Conservation (phyloP, 2,329 filamentous ascomycete genomes). For the Dryadomyces quercivorus region DNA sequence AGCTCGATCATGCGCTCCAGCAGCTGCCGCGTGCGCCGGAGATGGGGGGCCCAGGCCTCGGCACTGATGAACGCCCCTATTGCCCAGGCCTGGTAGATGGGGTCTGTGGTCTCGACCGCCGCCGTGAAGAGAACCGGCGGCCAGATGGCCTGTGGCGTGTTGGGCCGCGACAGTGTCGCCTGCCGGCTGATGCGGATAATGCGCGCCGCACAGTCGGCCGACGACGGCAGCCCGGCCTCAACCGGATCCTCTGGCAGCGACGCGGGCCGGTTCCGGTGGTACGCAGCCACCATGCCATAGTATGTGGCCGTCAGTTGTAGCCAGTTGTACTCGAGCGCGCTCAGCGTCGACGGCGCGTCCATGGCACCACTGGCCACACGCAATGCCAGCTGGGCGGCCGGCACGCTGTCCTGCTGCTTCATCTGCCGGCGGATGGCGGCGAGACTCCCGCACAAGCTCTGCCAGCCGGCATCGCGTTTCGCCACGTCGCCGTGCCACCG, state of each 20-base stretch:
- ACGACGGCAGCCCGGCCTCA: background rate
- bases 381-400: background rate
- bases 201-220: background rate
- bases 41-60: background rate
- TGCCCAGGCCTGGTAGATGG: background rate
- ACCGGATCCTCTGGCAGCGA: background rate
- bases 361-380: background rate
- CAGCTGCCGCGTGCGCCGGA: background rate
- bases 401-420: background rate
- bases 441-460: background rate
- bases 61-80: background rate
- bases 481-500: background rate
- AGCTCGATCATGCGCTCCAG: background rate
- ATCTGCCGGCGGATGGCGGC: background rate
- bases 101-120: background rate
- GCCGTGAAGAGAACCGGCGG: background rate
- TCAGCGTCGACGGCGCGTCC: background rate
- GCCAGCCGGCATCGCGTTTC: background rate
- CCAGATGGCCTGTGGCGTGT: background rate
- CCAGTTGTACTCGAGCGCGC: slow-evolving; percentile 1
- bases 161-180: background rate
- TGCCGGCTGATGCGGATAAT: background rate
- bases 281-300: background rate
- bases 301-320: background rate
- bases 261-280: background rate